Evolutionary conservation across 2,329 filamentous ascomycete species (phyloP), one percentile per base, ranked within the genome.

Genomic region (Nothomitra cinnamomea): DNA sequence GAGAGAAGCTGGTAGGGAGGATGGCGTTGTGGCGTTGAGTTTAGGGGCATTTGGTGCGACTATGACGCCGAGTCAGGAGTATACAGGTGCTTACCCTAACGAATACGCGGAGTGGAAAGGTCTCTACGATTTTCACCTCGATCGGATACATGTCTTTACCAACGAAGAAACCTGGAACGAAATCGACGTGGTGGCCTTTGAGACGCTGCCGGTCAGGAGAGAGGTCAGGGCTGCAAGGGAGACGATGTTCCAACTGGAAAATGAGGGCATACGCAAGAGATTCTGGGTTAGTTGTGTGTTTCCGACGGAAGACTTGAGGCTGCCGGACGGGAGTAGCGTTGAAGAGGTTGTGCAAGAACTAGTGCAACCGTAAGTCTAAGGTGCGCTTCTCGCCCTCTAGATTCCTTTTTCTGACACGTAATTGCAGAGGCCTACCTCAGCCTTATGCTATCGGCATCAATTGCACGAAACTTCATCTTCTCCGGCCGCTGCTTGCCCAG

Each of bases 361-460:
- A 58, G 22, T 73, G 28, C 41, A 2, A 35, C 4, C 5, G 21
- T 53, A n/a, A 28, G 38, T 41, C 17, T 41, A 13, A 13, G 5
- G 4, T 41, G 15, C 15, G 3, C 15, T 41, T 15, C 13, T 15
- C 13, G 38, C 15, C 17, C 38, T 15, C 3, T n/a, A 5, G 15
- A 5, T 41, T n/a, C 13, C 13, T 47, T 51, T 15, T 50, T 3
- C 40, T 19, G n/a, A 47, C 40, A 12, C 3, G 8, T 13, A n/a
- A 13, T 24, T 42, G 5, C 43, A 40, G 21, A 1, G 59, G 54
- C 4, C 57, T 55, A 2, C 57, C 54, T 10, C 56, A 64, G 2
- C 80, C 80, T 0, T 80, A 76, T 75, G 80, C 76, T 0, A 71
- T 85, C 22, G 81, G 82, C 1, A 74, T 85, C 60, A 85, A 85